Evolutionary conservation across 2,329 filamentous ascomycete genomes (phyloP), one percentile per base, ranked within the genome.

Genomic region (Colletotrichum spaethianum): DNA sequence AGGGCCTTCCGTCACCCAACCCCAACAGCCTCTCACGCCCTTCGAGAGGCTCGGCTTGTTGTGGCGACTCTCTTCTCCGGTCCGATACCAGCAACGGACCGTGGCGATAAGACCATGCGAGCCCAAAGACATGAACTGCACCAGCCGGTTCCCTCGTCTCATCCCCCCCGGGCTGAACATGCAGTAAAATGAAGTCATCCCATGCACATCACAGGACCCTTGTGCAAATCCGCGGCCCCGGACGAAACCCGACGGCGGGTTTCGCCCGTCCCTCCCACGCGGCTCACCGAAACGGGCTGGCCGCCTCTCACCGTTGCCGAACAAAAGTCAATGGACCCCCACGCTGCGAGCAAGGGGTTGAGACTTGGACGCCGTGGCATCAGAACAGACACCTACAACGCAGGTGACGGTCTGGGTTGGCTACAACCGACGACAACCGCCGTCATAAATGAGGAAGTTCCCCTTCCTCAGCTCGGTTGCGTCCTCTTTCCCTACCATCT

Each of bases 131-230:
- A 6, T 55, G 52, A 23, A n/a, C 52, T n/a, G 20, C 52, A 56
- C 42, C 42, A 46, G 42, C 7, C 42, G 42, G 14, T 9, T 12
- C 16, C 50, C 50, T n/a, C 18, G 8, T 9, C 23, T 18, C 28
- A 14, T 23, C 26, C 0, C 16, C 12, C 48, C 18, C 28, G 48
- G 26, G 31, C 48, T 31, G 20, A 9, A 26, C 48, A 28, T 23
- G 31, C 31, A 23, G 52, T 12, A 56, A 33, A 23, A 71, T 67
- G 63, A 71, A 71, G 68, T 68, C 68, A 71, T 71, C 46, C 59
- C 63, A 71, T 67, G 68, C 63, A 68, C 23, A 40, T 46, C 33
- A 63, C 56, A 33, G 68, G 68, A 26, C 63, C 68, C 67, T 48
- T 67, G 56, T 44, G 68, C 68, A 67, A 59, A 71, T 71, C 68